These are phyloP conservation scores for Wickerhamiella spandovensis DNA, from an alignment of 805 yeast genomes.

Conservation along the genomic window DNA sequence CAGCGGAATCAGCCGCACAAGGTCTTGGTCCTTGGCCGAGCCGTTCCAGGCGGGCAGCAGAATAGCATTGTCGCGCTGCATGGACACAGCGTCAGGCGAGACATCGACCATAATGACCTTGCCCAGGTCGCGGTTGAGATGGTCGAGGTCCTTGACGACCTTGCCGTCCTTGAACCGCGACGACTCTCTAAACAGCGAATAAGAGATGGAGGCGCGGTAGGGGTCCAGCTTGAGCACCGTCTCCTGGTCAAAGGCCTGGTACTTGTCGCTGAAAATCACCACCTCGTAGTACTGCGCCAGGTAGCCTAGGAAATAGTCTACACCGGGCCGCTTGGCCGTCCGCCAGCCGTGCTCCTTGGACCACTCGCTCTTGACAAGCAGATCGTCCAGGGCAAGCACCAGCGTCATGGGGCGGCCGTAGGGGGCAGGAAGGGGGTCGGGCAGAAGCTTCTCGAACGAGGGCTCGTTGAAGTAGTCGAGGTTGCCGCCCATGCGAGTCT, in stretches of 20 bases:
- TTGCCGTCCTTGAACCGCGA: conserved; percentile 82
- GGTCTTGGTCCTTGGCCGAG: conserved; percentile 55
- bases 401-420: conserved; percentile 86
- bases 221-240: conserved; percentile 87
- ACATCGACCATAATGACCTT: conserved; percentile 74
- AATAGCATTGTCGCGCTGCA: conserved; percentile 93
- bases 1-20: conserved; percentile 76
- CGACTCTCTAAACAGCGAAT: conserved; percentile 81
- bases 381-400: conserved; percentile 79
- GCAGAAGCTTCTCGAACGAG: conserved; percentile 80
- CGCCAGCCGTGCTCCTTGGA: conserved; percentile 88
- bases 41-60: conserved; percentile 82
- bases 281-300: conserved; percentile 92
- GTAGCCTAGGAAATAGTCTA: conserved; percentile 91
- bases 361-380: conserved; percentile 88
- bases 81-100: conserved; percentile 51
- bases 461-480: conserved; percentile 86
- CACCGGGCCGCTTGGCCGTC: conserved; percentile 97
- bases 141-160: conserved; percentile 75
- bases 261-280: conserved; percentile 76
- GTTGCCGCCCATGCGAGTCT: conserved; percentile 56
- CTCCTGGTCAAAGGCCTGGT: conserved; percentile 73
- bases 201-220: conserved; percentile 73
- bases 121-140: conserved; percentile 79
- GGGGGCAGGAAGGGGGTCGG: conserved; percentile 84